These are phyloP conservation scores for Ustilago vetiveriae DNA, from an alignment of 1,284 basidiomycete genomes.

Conservation along the genomic window DNA sequence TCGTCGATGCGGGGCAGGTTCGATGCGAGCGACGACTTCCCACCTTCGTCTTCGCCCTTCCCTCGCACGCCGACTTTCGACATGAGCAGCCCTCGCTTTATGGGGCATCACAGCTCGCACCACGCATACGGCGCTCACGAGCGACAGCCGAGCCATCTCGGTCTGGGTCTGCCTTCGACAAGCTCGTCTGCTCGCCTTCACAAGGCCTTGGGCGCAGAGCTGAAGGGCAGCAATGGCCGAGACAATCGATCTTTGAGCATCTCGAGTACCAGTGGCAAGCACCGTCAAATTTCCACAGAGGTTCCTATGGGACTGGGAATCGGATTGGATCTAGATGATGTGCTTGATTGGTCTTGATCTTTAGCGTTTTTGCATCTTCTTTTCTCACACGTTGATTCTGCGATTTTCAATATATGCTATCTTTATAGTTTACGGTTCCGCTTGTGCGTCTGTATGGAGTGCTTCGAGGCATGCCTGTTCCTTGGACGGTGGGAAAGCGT, in stretches of 20 bases:
- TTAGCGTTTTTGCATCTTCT: too few species aligned
- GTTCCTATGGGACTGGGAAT: slow-evolving; percentile 45
- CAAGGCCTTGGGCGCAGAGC: slow-evolving; percentile 21
- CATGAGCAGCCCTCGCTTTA: slow-evolving; percentile 41
- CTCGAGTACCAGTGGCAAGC: slow-evolving; percentile 30
- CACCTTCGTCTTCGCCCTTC: slow-evolving; percentile 50
- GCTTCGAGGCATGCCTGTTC: too few species aligned
- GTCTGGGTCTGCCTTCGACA: slow-evolving; percentile 31
- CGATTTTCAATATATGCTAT: neutral
- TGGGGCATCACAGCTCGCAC: slow-evolving; percentile 14
- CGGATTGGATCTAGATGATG: slow-evolving; percentile 49
- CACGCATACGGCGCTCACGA: slow-evolving; percentile 23
- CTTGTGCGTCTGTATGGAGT: too few species aligned
- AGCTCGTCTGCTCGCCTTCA: slow-evolving; percentile 24
- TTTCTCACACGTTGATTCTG: too few species aligned
- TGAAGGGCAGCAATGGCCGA: slow-evolving; percentile 3
- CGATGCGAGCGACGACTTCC: slow-evolving; percentile 36
- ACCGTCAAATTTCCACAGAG: slow-evolving; percentile 40
- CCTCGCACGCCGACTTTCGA: slow-evolving; percentile 53
- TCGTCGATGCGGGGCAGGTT: slow-evolving; percentile 30
- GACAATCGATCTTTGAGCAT: slow-evolving; percentile 21
- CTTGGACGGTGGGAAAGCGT: too few species aligned
- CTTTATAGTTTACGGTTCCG: too few species aligned
- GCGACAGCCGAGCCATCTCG: slow-evolving; percentile 37
- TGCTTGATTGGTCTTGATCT: slow-evolving; percentile 40